phyloP scores from a whole-genome alignment of 2,329 filamentous ascomycete genomes.

The Alternaria triticina region DNA sequence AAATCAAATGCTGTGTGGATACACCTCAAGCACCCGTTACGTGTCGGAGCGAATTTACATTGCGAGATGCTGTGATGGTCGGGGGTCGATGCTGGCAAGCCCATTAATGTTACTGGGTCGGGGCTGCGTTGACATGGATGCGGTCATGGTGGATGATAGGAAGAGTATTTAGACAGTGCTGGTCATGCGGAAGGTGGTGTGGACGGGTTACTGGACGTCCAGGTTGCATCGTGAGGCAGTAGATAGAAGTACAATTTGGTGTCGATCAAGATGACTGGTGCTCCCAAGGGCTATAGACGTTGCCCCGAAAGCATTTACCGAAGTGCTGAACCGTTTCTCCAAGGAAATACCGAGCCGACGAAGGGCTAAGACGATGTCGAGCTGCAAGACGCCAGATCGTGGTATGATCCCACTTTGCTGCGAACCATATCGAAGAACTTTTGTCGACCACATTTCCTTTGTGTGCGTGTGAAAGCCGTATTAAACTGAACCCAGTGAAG shows the following conservation, averaged over 20 bases:
- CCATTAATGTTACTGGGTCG: conserved; percentile 30
- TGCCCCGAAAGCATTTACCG: conserved; percentile 47
- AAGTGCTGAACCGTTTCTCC: conserved; percentile 48
- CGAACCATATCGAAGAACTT: conserved; percentile 48
- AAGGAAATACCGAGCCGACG: conserved; percentile 52
- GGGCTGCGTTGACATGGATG: conserved; percentile 37
- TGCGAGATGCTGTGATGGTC: conserved; percentile 27
- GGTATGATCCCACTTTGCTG: conserved; percentile 43
- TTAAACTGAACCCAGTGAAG: conserved; percentile 47
- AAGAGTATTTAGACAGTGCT: conserved; percentile 45
- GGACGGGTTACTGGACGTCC: conserved; percentile 47
- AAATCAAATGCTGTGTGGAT: neutral
- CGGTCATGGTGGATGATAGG: conserved; percentile 42
- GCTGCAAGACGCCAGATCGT: conserved; percentile 43
- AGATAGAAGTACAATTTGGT: conserved; percentile 54
- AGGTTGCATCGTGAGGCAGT: conserved; percentile 45
- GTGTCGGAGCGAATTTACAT: conserved; percentile 27
- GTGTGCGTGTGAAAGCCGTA: conserved; percentile 41
- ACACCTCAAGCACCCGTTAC: conserved; percentile 8
- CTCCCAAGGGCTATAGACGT: conserved; percentile 42
- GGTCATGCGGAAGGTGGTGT: conserved; percentile 44
- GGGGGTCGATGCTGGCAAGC: conserved; percentile 31
- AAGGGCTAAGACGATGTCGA: conserved; percentile 43
- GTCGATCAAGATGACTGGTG: conserved; percentile 49
- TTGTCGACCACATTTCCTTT: conserved; percentile 48